A percentile compares a stretch with the other conserved stretches of the same genome.
phyloP scores from a whole-genome alignment of 2,329 filamentous ascomycete genomes.

The Hansfordia pulvinata region DNA sequence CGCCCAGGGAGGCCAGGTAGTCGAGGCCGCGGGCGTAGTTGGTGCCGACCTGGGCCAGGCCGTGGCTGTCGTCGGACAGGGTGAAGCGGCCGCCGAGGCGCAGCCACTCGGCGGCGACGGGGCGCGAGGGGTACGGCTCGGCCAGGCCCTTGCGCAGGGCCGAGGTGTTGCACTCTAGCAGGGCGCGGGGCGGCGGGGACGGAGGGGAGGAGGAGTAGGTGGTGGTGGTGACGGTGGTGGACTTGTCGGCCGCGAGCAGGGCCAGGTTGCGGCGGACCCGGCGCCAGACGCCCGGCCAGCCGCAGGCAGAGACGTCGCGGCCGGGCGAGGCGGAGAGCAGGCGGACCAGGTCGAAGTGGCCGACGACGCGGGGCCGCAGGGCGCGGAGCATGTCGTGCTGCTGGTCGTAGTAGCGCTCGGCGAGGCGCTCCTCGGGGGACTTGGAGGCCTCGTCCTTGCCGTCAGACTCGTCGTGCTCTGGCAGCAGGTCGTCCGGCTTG shows the following conservation, averaged over 20 bases:
- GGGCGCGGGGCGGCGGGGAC: constrained; percentile 27
- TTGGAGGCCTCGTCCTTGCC: constrained; percentile 32
- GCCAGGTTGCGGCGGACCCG: constrained; percentile 61
- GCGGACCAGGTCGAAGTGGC: constrained; percentile 87
- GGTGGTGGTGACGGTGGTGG: too few species aligned
- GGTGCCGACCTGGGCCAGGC: constrained; percentile 71
- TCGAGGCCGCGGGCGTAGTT: constrained; percentile 62
- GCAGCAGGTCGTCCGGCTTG: too few species aligned
- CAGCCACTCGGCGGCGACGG: constrained; percentile 69
- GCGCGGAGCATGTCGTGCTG: constrained; percentile 69
- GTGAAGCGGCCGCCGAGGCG: constrained; percentile 68
- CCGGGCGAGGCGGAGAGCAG: constrained; percentile 61
- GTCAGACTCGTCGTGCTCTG: constrained; percentile 5
- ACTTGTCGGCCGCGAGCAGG: constrained; percentile 49
- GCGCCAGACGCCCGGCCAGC: constrained; percentile 55
- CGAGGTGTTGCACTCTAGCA: constrained; percentile 82
- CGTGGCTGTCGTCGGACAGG: constrained; percentile 90
- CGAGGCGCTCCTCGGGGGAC: constrained; percentile 59
- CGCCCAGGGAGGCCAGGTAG: constrained; percentile 55
- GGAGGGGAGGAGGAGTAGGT: constrained; percentile 44
- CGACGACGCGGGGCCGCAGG: constrained; percentile 65
- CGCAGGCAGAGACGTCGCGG: constrained; percentile 34
- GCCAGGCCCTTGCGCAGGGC: constrained; percentile 78
- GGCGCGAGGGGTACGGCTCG: constrained; percentile 75
- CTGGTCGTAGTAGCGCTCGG: constrained; percentile 75